Evolutionary conservation across 148 eudicot species (phyloP).

Genomic region (Euryodendron excelsum): DNA sequence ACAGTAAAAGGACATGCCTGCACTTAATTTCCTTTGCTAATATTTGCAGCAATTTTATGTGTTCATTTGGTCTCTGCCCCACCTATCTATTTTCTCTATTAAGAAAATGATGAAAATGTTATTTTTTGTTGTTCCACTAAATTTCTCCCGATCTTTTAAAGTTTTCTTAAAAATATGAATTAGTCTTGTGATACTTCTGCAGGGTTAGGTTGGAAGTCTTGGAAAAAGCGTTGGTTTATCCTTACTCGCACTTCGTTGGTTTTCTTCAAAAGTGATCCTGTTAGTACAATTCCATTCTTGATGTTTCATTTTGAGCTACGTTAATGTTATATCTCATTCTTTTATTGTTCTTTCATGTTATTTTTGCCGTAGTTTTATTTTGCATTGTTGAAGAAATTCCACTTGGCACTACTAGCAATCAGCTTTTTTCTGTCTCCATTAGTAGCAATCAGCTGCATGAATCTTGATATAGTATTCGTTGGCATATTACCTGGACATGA

Average conservation of each 20-base stretch:
- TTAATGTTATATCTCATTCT: neutral
- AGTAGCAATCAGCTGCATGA: neutral
- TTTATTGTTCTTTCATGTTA: neutral
- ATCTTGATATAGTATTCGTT: neutral
- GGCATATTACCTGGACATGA: neutral
- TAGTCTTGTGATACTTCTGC: constrained; percentile 30
- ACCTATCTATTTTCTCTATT: neutral
- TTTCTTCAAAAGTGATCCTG: constrained; percentile 97
- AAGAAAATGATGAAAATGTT: neutral
- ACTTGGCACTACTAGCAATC: neutral
- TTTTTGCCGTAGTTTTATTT: neutral
- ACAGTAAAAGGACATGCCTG: too few species aligned
- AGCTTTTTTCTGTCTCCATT: neutral
- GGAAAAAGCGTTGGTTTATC: constrained; percentile 99
- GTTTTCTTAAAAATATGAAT: neutral
- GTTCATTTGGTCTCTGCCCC: too few species aligned
- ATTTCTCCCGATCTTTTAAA: neutral
- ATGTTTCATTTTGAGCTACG: constrained; percentile 9
- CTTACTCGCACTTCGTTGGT: constrained; percentile 94
- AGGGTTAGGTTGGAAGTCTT: constrained; percentile 99
- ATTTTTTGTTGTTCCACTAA: neutral
- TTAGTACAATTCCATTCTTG: constrained; percentile 35
- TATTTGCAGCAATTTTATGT: too few species aligned
- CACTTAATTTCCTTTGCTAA: too few species aligned
- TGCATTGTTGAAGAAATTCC: neutral